Percentiles rank a stretch among this genome's conserved stretches.
Evolutionary conservation across 2,329 filamentous ascomycete genomes (phyloP).

Genomic region (Chaetomium globosum): DNA sequence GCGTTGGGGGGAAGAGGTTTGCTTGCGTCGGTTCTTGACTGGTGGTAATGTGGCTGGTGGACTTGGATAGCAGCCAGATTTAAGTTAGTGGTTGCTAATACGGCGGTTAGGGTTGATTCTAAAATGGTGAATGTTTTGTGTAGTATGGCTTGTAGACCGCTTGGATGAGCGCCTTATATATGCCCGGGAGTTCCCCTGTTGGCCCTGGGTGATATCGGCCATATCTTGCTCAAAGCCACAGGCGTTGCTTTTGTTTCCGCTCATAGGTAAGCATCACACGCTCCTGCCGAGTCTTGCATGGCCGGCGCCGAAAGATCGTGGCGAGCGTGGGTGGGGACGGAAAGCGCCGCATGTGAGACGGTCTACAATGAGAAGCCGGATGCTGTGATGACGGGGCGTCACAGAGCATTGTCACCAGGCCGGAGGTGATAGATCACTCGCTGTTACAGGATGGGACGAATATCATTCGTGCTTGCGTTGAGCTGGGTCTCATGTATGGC

Average conservation of each 20-base stretch:
- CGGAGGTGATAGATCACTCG: conserved; percentile 27
- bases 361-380: conserved; percentile 11
- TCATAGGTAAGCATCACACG: conserved; percentile 13
- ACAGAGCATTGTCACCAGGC: conserved; percentile 5
- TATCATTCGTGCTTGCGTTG: conserved; percentile 13
- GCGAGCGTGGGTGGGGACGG: conserved; percentile 9
- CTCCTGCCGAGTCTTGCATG: conserved; percentile 20
- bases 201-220: neutral
- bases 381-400: conserved; percentile 17
- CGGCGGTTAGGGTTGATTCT: neutral
- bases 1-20: neutral
- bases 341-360: conserved; percentile 25
- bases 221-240: neutral
- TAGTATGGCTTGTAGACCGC: neutral
- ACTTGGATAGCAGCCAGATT: neutral
- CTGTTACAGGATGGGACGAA: neutral
- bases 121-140: neutral
- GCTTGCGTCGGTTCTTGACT: neutral
- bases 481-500: conserved; percentile 8
- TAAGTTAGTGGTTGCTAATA: neutral
- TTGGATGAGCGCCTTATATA: neutral
- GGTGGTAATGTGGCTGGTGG: neutral
- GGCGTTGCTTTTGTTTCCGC: conserved; percentile 6
- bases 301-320: conserved; percentile 9
- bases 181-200: neutral